Percentiles rank a stretch among this genome's conserved stretches.
Evolutionary conservation across 805 yeast species (phyloP).

Genomic region (Candida sphagnicola): DNA sequence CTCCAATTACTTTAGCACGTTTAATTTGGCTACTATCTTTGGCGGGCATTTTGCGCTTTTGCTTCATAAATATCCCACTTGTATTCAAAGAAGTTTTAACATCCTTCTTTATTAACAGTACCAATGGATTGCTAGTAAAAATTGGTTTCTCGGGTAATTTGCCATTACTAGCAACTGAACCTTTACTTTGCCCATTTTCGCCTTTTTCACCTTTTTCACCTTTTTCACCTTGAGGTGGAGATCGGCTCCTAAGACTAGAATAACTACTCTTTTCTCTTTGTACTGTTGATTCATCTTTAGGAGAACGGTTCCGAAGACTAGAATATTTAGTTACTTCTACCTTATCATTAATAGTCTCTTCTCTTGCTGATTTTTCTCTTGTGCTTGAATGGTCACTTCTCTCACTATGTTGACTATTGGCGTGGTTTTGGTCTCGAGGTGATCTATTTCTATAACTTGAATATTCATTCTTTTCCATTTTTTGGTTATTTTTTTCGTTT

Average conservation of each 20-base stretch:
- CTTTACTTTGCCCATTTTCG: background rate
- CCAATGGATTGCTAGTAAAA: background rate
- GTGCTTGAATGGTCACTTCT: background rate
- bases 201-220: background rate
- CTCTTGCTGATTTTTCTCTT: constrained; percentile 9
- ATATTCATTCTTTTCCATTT: background rate
- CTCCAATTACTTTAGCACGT: constrained; percentile 3
- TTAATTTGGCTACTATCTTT: constrained; percentile 1
- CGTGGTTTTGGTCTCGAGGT: constrained; percentile 2
- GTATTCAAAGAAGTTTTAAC: background rate
- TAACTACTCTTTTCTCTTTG: background rate
- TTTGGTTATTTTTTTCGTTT: background rate
- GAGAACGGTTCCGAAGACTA: constrained; percentile 5
- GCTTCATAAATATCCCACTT: constrained; percentile 11
- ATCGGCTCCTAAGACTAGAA: too few species aligned
- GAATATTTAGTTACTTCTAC: background rate
- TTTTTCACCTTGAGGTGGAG: background rate
- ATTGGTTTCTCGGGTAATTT: background rate
- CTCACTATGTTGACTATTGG: background rate
- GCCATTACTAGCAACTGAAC: background rate
- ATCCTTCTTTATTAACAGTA: background rate
- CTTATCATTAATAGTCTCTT: background rate
- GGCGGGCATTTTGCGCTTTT: constrained; percentile 1
- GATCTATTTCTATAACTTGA: constrained; percentile 6
- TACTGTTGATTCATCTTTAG: background rate